Evolutionary conservation across 176 grass and related monocot species (phyloP).

Genomic region (Coix lacrymajobi): DNA sequence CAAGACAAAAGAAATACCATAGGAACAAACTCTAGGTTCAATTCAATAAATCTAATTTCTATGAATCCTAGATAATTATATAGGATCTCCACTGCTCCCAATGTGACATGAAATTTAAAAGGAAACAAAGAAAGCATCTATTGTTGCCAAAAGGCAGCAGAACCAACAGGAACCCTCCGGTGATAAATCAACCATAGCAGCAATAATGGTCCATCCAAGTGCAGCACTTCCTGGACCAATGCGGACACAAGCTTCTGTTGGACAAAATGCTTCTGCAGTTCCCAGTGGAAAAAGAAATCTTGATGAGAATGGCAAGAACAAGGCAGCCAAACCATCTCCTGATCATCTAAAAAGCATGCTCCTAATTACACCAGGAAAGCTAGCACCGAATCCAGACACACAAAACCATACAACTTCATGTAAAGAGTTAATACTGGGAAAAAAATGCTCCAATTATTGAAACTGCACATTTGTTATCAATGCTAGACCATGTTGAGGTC

Average conservation of each 20-base stretch:
- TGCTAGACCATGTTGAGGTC: conserved; percentile 44
- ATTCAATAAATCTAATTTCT: background rate
- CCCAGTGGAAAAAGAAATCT: background rate
- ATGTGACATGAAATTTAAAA: background rate
- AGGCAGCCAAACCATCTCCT: background rate
- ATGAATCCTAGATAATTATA: conserved; percentile 1
- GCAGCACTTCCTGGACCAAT: background rate
- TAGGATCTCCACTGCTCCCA: background rate
- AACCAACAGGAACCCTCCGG: background rate
- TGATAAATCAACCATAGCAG: background rate
- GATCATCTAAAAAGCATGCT: background rate
- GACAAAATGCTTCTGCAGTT: background rate
- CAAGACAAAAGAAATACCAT: background rate
- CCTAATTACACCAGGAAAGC: background rate
- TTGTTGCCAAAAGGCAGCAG: conserved; percentile 7
- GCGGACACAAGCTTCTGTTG: conserved; percentile 13
- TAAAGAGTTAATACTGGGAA: background rate
- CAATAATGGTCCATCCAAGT: background rate
- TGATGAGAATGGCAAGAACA: background rate
- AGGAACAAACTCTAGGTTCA: background rate
- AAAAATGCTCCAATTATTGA: no score
- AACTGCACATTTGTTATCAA: no score
- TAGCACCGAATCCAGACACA: background rate
- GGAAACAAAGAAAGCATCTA: no score
- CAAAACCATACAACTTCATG: background rate